Conservation (phyloP, 2,329 filamentous ascomycete species). For the Fusarium camptoceras region DNA sequence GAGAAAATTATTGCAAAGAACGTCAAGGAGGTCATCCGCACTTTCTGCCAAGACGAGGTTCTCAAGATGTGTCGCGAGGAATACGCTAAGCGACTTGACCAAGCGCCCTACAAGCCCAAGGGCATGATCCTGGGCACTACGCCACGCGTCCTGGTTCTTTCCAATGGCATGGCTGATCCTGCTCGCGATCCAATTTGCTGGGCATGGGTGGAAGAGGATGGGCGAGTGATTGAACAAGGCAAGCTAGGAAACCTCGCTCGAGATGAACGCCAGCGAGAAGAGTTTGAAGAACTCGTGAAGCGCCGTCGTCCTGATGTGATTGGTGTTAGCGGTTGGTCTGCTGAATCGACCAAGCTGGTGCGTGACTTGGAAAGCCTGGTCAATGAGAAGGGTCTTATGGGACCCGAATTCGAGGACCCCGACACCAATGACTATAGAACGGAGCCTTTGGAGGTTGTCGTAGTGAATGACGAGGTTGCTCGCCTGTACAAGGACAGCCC, state of each 20-base stretch:
- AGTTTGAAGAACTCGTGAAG: conserved; percentile 82
- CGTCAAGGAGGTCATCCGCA: conserved; percentile 93
- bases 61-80: conserved; percentile 89
- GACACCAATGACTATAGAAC: conserved; percentile 80
- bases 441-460: conserved; percentile 86
- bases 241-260: conserved; percentile 83
- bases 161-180: conserved; percentile 82
- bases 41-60: conserved; percentile 92
- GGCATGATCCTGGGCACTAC: conserved; percentile 90
- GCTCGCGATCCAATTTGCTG: conserved; percentile 85
- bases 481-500: conserved; percentile 93
- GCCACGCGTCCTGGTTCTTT: conserved; percentile 87
- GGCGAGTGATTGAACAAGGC: conserved; percentile 87
- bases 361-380: conserved; percentile 85
- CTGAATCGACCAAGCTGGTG: conserved; percentile 86
- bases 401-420: conserved; percentile 82
- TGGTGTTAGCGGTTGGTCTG: conserved; percentile 87
- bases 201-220: conserved; percentile 94
- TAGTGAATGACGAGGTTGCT: conserved; percentile 98
- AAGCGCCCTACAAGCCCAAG: conserved; percentile 95
- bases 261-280: conserved; percentile 74
- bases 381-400: conserved; percentile 79
- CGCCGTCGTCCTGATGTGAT: conserved; percentile 89
- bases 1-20: conserved; percentile 88
- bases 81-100: conserved; percentile 89